Conservation (phyloP, 768 basidiomycete genomes). For the Mycena metata region DNA sequence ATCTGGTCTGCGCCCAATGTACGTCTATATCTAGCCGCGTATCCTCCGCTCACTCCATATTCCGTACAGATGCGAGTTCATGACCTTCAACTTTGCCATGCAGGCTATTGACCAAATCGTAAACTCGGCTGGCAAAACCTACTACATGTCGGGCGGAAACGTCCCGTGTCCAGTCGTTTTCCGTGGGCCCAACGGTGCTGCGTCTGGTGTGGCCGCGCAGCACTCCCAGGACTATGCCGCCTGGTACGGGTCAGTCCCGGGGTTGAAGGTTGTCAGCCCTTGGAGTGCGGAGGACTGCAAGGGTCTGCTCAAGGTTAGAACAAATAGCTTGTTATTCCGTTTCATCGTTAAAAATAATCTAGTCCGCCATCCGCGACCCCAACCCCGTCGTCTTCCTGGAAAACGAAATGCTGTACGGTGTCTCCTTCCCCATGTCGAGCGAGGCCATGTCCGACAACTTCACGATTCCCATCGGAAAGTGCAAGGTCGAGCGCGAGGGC, state of each 20-base stretch:
- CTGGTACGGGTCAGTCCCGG: conserved; percentile 94
- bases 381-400: conserved; percentile 99
- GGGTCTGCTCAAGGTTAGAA: conserved; percentile 90
- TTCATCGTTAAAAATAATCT: conserved; percentile 4
- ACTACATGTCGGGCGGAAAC: conserved; percentile 99
- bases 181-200: conserved; percentile 99
- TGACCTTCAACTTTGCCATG: conserved; percentile 99
- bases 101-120: conserved; percentile 99
- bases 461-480: conserved; percentile 96
- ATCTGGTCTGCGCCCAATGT: conserved; percentile 95
- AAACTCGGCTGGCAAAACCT: conserved; percentile 99
- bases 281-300: conserved; percentile 99
- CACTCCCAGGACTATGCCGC: conserved; percentile 98
- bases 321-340: conserved; percentile 17
- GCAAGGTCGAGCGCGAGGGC: conserved; percentile 94
- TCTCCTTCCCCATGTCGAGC: conserved; percentile 94
- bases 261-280: conserved; percentile 97
- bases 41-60: conserved; percentile 30
- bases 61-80: conserved; percentile 90
- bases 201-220: conserved; percentile 95
- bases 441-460: conserved; percentile 97
- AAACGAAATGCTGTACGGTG: conserved; percentile 99
- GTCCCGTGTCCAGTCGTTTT: conserved; percentile 99
- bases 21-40: conserved; percentile 44
- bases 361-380: conserved; percentile 98